Base-by-base conservation (phyloP, 441 rosid species). In the Populus hybrid region DNA sequence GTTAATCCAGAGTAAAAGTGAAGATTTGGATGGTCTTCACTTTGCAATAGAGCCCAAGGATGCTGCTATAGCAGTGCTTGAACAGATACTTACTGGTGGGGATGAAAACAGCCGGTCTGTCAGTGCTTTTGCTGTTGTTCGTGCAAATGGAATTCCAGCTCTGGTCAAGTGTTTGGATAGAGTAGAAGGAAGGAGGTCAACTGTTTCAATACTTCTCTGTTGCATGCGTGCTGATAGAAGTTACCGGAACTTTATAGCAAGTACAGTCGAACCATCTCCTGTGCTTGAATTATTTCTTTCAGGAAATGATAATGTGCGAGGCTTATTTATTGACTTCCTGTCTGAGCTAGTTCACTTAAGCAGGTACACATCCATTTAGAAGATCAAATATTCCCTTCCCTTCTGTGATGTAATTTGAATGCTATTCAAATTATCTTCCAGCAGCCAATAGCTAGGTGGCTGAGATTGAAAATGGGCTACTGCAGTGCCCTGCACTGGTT, bases 221-320 rank as follows among this genome's bases (percentile, higher is more conserved):
- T 91, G 95, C 70, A 85, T 89, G 80, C 83, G 68, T 50, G 89
- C 87, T 7, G 93, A 91, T 76, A 91, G 80, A 80, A 86, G 89
- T 78, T 85, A 87, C 75, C 80, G 89, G 77, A 79, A 61, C 76
- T 75, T 84, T 67, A 86, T 89, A 76, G 92, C 90, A 23, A 82
- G 70, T 67, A 85, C 83, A 73, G 80, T 90, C 0, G 87, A 89
- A 75, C 67, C 88, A 24, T 82, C 83, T 73, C 83, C 74, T 20
- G 91, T 91, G 67, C 90, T 91, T 28, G 93, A 89, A 57, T 36
- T 85, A 80, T 85, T 88, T 82, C 91, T 88, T 80, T 81, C 81
- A 36, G 92, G 95, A 75, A 84, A 81, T 70, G 93, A 91, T 79
- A 78, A 76, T 50, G 81, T 82, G 64, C 85, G 82, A 78, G 88